Evolutionary conservation across 2,329 filamentous ascomycete species (phyloP), one percentile per base, ranked within the genome.

Genomic region (Colletotrichum liriopes): DNA sequence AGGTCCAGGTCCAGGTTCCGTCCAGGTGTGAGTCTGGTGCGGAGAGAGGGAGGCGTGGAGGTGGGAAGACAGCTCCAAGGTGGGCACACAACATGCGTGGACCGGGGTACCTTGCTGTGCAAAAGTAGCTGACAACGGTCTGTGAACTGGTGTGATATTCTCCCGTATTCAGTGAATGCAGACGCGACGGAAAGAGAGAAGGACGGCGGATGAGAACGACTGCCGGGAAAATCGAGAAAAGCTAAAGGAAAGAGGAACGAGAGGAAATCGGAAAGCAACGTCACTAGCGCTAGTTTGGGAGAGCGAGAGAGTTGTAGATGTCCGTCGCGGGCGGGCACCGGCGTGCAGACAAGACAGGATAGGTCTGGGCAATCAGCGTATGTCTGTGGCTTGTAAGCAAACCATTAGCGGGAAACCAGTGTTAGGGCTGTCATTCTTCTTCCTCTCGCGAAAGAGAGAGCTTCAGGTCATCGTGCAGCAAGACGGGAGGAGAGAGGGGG

Each of bases 41-140:
- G 67, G 67, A 70, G 63, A 65, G 39, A 56, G 41, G 39, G 18
- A 54, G 63, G 63, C 64, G 67, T 61, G 67, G 67, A 71, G 59
- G 55, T 67, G 37, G 56, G 52, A 49, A 51, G 37, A 49, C 41
- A 65, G 60, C 60, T 56, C 32, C 11, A 32, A 69, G n/a, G 52
- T 58, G 66, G 61, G 52, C 29, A 54, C 62, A n/a, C n/a, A 26
- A n/a, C 32, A 51, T n/a, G 45, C 37, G 49, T 45, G 35, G 32
- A 37, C 55, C 67, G 41, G 67, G 67, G 62, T 67, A 26, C 67
- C 67, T 55, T 70, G 67, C 47, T 16, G 60, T 51, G 18, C 32
- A 63, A 20, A 39, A n/a, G 54, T 26, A 16, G 20, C n/a, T 41
- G 54, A 14, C 35, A 18, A 56, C n/a, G 29, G 54, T 16, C n/a